phyloP scores from a whole-genome alignment of 176 grass and related monocot genomes.

The Secale cereale region DNA sequence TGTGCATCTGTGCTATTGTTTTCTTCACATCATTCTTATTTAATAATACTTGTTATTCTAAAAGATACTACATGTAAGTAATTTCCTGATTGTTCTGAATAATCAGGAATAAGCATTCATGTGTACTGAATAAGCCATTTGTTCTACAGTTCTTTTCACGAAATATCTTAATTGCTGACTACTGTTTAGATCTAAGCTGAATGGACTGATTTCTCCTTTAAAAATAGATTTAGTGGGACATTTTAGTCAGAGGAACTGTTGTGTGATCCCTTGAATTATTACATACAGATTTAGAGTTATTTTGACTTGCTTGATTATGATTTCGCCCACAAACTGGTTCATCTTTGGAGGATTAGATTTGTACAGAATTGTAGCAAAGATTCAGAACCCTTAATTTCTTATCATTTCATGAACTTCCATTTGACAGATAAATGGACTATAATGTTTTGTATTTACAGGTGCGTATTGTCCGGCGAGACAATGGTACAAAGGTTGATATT shows the following conservation, averaged over 20 bases:
- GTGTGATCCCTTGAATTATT: not conserved
- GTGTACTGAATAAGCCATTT: no score
- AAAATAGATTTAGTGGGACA: no score
- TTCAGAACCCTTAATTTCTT: conserved; percentile 3
- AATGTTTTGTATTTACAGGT: conserved; percentile 43
- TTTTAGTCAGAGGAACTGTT: not conserved
- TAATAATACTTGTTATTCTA: no score
- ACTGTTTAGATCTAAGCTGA: no score
- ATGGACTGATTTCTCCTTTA: no score
- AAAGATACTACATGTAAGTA: no score
- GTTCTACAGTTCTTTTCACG: no score
- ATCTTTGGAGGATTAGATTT: not conserved
- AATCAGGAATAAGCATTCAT: no score
- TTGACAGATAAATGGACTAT: not conserved
- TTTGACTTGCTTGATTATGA: not conserved
- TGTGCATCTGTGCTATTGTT: no score
- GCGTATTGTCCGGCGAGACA: conserved; percentile 75
- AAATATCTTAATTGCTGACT: no score
- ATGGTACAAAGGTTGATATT: conserved; percentile 74
- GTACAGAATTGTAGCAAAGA: not conserved
- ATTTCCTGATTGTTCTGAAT: no score
- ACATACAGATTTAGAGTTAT: not conserved
- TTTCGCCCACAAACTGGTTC: not conserved
- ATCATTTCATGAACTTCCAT: not conserved
- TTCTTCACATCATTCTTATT: no score